phyloP scores from a whole-genome alignment of 441 rosid species.

The Biscutella laevigata region DNA sequence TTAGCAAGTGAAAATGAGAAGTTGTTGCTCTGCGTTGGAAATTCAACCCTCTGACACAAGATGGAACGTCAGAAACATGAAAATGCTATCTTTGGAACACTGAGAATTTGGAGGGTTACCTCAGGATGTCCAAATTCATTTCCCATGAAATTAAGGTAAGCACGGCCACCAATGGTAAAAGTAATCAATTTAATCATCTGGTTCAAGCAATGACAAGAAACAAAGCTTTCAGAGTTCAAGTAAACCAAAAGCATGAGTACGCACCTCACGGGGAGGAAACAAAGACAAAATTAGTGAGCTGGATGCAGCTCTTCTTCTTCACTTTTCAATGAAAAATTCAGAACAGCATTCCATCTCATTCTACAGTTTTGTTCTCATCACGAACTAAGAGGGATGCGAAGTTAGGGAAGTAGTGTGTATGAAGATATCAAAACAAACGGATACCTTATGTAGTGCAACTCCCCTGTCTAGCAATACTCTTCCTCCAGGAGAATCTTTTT shows the following conservation, averaged over 20 bases:
- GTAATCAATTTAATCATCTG: constrained; percentile 91
- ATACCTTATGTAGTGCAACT: constrained; percentile 67
- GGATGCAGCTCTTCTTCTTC: not conserved
- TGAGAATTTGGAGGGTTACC: constrained; percentile 35
- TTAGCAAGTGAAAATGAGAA: constrained; percentile 84
- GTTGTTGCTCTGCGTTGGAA: constrained; percentile 80
- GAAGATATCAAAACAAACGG: no score
- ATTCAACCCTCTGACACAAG: constrained; percentile 71
- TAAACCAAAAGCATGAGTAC: constrained; percentile 1
- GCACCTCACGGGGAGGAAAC: not conserved
- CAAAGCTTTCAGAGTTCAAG: constrained; percentile 10
- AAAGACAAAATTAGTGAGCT: not conserved
- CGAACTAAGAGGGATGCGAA: constrained; percentile 7
- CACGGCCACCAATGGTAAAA: constrained; percentile 70
- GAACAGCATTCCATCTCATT: not conserved
- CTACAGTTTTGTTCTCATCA: constrained; percentile 7
- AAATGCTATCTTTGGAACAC: constrained; percentile 12
- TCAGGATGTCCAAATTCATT: constrained; percentile 96
- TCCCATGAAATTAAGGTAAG: constrained; percentile 96
- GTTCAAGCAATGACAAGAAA: constrained; percentile 25
- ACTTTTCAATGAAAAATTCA: constrained; percentile 3
- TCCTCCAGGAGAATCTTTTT: constrained; percentile 39
- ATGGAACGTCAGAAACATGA: constrained; percentile 26
- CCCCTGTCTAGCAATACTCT: constrained; percentile 49
- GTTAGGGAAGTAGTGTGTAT: constrained; percentile 2